A percentile compares a stretch with the other conserved stretches of the same genome.
Conservation (phyloP, 805 yeast species). For the Starmerella sp. region DNA sequence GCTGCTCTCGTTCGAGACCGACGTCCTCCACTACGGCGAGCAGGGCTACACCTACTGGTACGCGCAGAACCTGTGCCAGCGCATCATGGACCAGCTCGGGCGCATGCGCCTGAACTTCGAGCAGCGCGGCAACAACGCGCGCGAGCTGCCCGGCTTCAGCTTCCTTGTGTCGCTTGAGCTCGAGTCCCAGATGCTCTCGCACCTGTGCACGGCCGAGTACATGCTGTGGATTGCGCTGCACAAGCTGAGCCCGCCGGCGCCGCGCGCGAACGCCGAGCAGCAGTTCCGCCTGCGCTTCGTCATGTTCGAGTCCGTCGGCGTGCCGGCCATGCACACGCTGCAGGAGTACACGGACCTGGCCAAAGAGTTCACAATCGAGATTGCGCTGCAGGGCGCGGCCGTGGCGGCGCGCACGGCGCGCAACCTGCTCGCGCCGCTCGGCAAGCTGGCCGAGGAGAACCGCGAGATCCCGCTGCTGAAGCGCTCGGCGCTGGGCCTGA, state of each 20-base stretch:
- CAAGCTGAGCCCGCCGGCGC: conserved; percentile 12
- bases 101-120: conserved; percentile 30
- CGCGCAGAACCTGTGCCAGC: conserved; percentile 38
- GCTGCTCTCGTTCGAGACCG: conserved; percentile 63
- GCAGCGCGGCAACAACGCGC: conserved; percentile 14
- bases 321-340: conserved; percentile 53
- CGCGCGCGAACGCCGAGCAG: conserved; percentile 22
- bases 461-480: conserved; percentile 20
- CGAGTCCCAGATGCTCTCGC: conserved; percentile 26
- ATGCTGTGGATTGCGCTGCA: conserved; percentile 22
- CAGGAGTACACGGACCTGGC: conserved; percentile 25
- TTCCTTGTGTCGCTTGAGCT: conserved; percentile 25
- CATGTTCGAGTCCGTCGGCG: conserved; percentile 68
- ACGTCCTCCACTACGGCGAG: conserved; percentile 64
- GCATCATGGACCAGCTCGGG: conserved; percentile 35
- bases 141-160: conserved; percentile 18
- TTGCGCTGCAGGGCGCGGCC: conserved; percentile 23
- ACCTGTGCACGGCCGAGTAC: conserved; percentile 26
- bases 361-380: conserved; percentile 16
- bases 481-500: conserved; percentile 20
- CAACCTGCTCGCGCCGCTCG: conserved; percentile 12
- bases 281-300: conserved; percentile 57
- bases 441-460: conserved; percentile 18
- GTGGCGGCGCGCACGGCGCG: conserved; percentile 16
- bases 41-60: conserved; percentile 58